A percentile compares a stretch with the other conserved stretches of the same genome.
Conservation (phyloP, 2,329 filamentous ascomycete species). For the Botrytis medusae region DNA sequence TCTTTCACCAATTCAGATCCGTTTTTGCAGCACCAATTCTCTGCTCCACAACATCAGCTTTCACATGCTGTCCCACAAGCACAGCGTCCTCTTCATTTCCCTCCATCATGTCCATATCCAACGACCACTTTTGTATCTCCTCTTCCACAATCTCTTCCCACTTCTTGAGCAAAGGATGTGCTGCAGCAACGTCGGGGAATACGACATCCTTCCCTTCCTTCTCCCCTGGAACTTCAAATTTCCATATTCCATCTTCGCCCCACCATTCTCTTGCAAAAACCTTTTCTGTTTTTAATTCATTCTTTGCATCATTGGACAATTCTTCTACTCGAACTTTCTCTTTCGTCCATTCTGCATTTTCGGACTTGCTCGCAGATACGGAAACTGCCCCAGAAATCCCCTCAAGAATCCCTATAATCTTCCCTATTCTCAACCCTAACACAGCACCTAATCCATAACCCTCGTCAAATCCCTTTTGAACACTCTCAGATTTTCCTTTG, state of each 20-base stretch:
- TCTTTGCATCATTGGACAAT: constrained; percentile 51
- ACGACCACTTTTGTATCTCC: constrained; percentile 44
- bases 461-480: constrained; percentile 89
- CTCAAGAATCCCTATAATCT: constrained; percentile 74
- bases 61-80: background rate
- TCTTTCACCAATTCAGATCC: constrained; percentile 16
- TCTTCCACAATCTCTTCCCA: constrained; percentile 54
- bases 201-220: constrained; percentile 47
- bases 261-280: constrained; percentile 69
- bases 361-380: constrained; percentile 31
- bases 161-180: constrained; percentile 65
- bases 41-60: constrained; percentile 22
- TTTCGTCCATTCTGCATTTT: constrained; percentile 17
- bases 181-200: constrained; percentile 62
- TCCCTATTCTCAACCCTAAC: constrained; percentile 72
- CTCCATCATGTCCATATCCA: constrained; percentile 40
- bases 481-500: constrained; percentile 68
- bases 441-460: constrained; percentile 83
- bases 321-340: constrained; percentile 34
- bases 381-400: constrained; percentile 57
- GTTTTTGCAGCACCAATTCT: constrained; percentile 31
- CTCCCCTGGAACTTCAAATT: constrained; percentile 53
- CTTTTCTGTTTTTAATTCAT: constrained; percentile 59
- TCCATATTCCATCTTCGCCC: constrained; percentile 70
- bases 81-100: constrained; percentile 22